Percentiles rank a stretch among this genome's conserved stretches.
phyloP scores from a whole-genome alignment of 306 rosid species.

The Vigna trinervia region DNA sequence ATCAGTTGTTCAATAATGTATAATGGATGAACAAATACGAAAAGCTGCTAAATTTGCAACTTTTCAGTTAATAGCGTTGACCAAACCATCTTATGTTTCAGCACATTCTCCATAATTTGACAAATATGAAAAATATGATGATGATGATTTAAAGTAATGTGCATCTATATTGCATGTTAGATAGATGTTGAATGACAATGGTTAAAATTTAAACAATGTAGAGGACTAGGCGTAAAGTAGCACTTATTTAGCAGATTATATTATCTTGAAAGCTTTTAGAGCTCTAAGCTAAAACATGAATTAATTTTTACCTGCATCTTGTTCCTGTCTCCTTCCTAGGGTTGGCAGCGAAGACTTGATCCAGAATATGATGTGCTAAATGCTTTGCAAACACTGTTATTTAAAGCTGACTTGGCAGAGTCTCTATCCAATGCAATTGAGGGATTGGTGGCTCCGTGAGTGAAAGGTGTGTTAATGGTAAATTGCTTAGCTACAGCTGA shows the following conservation, averaged over 20 bases:
- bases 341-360: conserved; percentile 89
- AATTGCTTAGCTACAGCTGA: conserved; percentile 11
- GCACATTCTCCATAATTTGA: neutral
- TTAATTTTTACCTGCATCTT: conserved; percentile 7
- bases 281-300: conserved; percentile 15
- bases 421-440: conserved; percentile 66
- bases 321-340: conserved; percentile 50
- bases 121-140: neutral
- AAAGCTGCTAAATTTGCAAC: neutral
- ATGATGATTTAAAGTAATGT: neutral
- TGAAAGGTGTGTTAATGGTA: conserved; percentile 43
- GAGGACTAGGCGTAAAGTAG: neutral
- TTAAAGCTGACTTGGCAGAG: conserved; percentile 72
- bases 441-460: conserved; percentile 66
- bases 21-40: neutral
- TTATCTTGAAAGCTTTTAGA: neutral
- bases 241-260: neutral
- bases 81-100: neutral
- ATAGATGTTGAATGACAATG: neutral
- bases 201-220: neutral
- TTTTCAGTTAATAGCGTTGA: too few relatives aligned
- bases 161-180: neutral
- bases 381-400: conserved; percentile 63
- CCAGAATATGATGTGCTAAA: conserved; percentile 73
- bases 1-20: neutral